Base-by-base conservation (phyloP, 2,329 filamentous ascomycete species). In the Alternaria consortialis region DNA sequence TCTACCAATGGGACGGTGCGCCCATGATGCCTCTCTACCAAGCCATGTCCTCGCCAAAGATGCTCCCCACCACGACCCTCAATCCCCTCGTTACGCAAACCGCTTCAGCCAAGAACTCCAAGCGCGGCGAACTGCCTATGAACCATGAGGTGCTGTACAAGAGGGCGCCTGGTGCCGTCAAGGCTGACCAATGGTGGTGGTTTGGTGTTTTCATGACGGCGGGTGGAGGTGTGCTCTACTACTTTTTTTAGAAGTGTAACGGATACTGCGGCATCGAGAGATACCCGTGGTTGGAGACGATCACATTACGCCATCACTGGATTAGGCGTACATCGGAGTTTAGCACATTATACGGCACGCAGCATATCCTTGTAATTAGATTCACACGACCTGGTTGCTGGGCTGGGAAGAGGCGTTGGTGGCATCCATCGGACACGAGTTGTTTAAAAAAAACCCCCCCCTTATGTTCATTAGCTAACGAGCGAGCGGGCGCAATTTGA, bases 11-110 rank as follows among this genome's bases (percentile, higher is more conserved):
- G 68, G 87, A 91, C 72, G 90, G 89, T 59, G 79, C 86, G 1
- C 88, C 88, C 11, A 80, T 91, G 79, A 85, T 89, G 66, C 89
- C 90, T 11, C 84, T 92, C 82, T 92, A 90, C 76, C 83, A 90
- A 46, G 85, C 84, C 64, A 87, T 84, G 73, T 83, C 78, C 12
- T 86, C 88, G 5, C 89, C 90, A 0, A 80, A 88, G 71, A 92
- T 92, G 88, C 84, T 91, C 6, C 89, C 90, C 2, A 91, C 89
- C 3, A 82, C 83, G 11, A 90, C 88, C 0, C 80, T 92, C 61
- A 88, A 91, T 70, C 87, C 88, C 1, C 73, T 79, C 20, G 74
- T 75, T 4, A 77, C 78, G 13, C 67, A 76, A 11, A 76, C 73
- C 12, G 58, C 72, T 7, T 69, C 80, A 2, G 64, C 71, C 1